phyloP scores from a whole-genome alignment of 1,284 basidiomycete species.

The Puccinia polysora region DNA sequence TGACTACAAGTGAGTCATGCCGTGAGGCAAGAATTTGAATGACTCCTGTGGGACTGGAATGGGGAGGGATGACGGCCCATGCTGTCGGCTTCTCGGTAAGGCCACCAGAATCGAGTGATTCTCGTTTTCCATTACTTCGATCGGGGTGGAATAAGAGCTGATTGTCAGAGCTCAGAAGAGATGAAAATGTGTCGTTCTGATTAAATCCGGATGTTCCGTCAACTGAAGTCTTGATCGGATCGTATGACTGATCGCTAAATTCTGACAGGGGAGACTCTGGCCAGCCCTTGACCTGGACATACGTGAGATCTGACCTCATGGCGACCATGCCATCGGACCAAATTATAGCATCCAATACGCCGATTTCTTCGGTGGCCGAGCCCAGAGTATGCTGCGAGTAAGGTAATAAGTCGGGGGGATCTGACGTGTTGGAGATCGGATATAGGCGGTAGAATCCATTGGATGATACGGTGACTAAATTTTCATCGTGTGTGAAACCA shows the following conservation, averaged over 20 bases:
- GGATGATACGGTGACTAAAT: conserved; percentile 79
- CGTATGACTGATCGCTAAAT: background rate
- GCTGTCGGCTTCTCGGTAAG: conserved; percentile 25
- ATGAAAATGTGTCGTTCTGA: background rate
- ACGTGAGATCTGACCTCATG: conserved; percentile 67
- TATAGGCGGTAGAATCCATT: conserved; percentile 88
- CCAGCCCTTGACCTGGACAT: conserved; percentile 61
- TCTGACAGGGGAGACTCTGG: conserved; percentile 25
- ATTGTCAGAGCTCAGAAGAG: background rate
- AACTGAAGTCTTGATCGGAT: background rate
- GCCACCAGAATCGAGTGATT: conserved; percentile 42
- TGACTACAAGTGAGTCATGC: background rate
- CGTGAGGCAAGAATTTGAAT: conserved; percentile 13
- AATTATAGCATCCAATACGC: conserved; percentile 76
- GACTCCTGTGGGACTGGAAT: conserved; percentile 9
- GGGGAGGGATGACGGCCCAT: conserved; percentile 38
- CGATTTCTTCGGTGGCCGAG: conserved; percentile 70
- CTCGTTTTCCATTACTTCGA: conserved; percentile 33
- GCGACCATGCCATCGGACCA: conserved; percentile 82
- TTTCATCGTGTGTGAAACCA: conserved; percentile 75
- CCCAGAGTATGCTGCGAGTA: conserved; percentile 82
- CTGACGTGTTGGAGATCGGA: conserved; percentile 59
- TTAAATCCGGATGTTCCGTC: background rate
- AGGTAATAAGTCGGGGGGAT: conserved; percentile 59
- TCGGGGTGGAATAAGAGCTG: conserved; percentile 17